Conservation (phyloP, 257 asterid species). For the Plantago major region DNA sequence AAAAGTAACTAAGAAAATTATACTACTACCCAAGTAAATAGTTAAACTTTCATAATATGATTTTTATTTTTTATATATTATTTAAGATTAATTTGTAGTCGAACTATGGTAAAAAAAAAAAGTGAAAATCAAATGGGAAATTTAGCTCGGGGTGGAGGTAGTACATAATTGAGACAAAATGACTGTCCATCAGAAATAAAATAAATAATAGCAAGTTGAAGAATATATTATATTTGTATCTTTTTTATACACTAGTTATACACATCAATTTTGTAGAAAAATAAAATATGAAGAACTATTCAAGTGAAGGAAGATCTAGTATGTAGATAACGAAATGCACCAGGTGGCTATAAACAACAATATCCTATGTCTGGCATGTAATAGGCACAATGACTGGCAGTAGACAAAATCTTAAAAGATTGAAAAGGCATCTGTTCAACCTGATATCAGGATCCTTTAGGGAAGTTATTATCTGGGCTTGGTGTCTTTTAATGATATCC, state of each 20-base stretch:
- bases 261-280: not conserved
- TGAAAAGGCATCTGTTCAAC: constrained; percentile 33
- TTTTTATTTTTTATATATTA: too few species aligned
- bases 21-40: too few species aligned
- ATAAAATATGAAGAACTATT: too few species aligned
- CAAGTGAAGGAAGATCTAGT: too few species aligned
- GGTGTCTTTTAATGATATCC: constrained; percentile 90
- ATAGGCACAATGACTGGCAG: too few species aligned
- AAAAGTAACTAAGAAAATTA: too few species aligned
- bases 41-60: too few species aligned
- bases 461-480: constrained; percentile 97
- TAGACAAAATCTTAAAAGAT: constrained; percentile 16
- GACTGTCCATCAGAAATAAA: not conserved
- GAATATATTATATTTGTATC: constrained; percentile 1
- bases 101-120: too few species aligned
- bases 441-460: constrained; percentile 98
- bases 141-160: too few species aligned
- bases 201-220: not conserved
- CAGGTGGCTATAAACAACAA: not conserved
- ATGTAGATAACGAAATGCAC: too few species aligned
- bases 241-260: not conserved
- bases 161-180: constrained; percentile 11
- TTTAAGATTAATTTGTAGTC: too few species aligned
- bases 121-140: too few species aligned
- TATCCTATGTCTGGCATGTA: constrained; percentile 6